Conservation (phyloP, 2,329 filamentous ascomycete genomes). For the Gremmenia infestans region DNA sequence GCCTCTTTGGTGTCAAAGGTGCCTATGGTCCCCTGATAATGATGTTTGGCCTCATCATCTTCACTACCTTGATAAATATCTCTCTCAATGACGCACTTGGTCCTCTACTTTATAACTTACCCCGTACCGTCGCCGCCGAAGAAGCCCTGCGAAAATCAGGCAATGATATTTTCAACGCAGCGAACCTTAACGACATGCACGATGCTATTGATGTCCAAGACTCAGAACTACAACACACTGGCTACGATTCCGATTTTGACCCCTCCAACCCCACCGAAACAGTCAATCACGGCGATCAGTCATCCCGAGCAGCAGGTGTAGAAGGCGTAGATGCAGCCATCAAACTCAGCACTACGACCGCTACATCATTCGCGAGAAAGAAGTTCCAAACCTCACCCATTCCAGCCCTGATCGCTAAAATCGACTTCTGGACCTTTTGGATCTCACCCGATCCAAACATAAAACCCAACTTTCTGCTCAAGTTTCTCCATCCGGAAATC, state of each 20-base stretch:
- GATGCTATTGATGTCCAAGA: slow-evolving; percentile 27
- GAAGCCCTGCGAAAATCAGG: slow-evolving; percentile 19
- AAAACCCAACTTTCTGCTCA: slow-evolving; percentile 40
- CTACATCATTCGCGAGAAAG: slow-evolving; percentile 5
- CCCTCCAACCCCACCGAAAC: slow-evolving; percentile 13
- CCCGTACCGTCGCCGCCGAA: slow-evolving; percentile 27
- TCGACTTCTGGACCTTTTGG: slow-evolving; percentile 27
- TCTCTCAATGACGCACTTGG: slow-evolving; percentile 26
- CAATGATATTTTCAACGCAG: slow-evolving; percentile 11
- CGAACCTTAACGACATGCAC: slow-evolving; percentile 16
- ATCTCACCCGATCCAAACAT: slow-evolving; percentile 31
- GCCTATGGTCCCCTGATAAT: slow-evolving; percentile 51
- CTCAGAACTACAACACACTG: slow-evolving; percentile 12
- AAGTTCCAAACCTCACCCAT: slow-evolving; percentile 9
- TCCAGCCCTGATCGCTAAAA: slow-evolving; percentile 12
- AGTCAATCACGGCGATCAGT: slow-evolving; percentile 18
- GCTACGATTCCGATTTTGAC: slow-evolving; percentile 31
- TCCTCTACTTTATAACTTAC: slow-evolving; percentile 28
- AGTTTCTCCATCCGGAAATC: slow-evolving; percentile 54
- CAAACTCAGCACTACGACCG: slow-evolving; percentile 11
- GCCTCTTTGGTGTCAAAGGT: slow-evolving; percentile 54
- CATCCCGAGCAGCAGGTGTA: slow-evolving; percentile 10
- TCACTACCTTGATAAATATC: slow-evolving; percentile 51
- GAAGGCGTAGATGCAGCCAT: slow-evolving; percentile 19
- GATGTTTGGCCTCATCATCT: slow-evolving; percentile 52